Evolutionary conservation across 2,329 filamentous ascomycete genomes (phyloP).

Genomic region (Fusarium nodosum): DNA sequence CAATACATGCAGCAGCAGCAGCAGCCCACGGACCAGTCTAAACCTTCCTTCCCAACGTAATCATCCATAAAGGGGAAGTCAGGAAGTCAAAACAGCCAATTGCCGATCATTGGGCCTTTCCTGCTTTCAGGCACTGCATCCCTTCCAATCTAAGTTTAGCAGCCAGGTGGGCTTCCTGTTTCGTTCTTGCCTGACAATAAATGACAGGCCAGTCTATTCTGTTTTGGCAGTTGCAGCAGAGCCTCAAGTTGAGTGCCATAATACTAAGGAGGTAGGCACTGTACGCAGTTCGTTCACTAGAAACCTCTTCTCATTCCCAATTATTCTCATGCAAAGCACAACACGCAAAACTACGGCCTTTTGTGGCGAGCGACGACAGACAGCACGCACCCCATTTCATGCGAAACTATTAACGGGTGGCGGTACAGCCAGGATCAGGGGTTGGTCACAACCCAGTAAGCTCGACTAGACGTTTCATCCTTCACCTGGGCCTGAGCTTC

Average conservation of each 20-base stretch:
- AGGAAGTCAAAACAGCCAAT: constrained; percentile 32
- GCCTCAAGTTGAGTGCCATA: not conserved
- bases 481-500: constrained; percentile 32
- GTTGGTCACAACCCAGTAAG: constrained; percentile 23
- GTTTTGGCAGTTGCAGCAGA: constrained; percentile 11
- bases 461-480: constrained; percentile 48
- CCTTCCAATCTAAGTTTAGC: constrained; percentile 34
- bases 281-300: not conserved
- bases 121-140: constrained; percentile 5
- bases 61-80: constrained; percentile 26
- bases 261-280: not conserved
- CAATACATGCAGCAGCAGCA: too few species aligned
- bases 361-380: constrained; percentile 18
- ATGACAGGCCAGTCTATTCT: not conserved
- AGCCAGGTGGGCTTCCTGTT: constrained; percentile 3
- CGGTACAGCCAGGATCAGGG: constrained; percentile 42
- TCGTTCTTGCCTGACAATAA: constrained; percentile 1
- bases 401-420: constrained; percentile 17
- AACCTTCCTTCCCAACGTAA: not conserved
- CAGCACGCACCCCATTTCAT: constrained; percentile 23
- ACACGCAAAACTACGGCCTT: constrained; percentile 18
- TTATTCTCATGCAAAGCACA: constrained; percentile 11
- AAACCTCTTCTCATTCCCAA: constrained; percentile 3
- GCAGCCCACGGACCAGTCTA: too few species aligned
- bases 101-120: constrained; percentile 40